Conservation (phyloP, 257 asterid genomes). For the Marsdenia floribunda region DNA sequence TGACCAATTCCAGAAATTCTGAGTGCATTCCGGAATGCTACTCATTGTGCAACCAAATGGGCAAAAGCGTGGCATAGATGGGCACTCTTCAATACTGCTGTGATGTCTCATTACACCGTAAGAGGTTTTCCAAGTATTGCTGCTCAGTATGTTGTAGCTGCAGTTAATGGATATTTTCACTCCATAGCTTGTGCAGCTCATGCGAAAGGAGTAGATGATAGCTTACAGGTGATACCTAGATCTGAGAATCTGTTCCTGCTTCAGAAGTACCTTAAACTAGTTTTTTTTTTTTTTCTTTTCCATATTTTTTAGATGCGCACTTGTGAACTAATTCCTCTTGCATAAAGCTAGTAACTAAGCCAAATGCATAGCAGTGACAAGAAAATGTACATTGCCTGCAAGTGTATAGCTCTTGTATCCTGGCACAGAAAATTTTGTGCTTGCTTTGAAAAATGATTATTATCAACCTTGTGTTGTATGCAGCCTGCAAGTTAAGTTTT, state of each 20-base stretch:
- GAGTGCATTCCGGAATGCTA: slow-evolving; percentile 74
- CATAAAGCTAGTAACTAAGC: background rate
- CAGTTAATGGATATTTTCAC: slow-evolving; percentile 95
- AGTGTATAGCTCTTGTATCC: background rate
- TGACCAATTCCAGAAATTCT: slow-evolving; percentile 64
- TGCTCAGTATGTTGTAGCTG: slow-evolving; percentile 86
- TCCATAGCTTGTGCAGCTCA: slow-evolving; percentile 98
- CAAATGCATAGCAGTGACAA: too few relatives aligned
- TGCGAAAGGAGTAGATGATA: slow-evolving; percentile 97
- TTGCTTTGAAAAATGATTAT: background rate
- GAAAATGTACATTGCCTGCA: too few relatives aligned
- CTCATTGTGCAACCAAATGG: slow-evolving; percentile 84
- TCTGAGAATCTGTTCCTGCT: background rate
- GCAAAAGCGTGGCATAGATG: slow-evolving; percentile 98
- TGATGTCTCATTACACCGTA: slow-evolving; percentile 90
- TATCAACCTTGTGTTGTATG: background rate
- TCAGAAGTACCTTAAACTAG: background rate
- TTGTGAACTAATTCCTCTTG: background rate
- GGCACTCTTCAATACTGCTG: slow-evolving; percentile 98
- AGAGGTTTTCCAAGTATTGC: slow-evolving; percentile 66
- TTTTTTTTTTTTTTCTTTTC: background rate
- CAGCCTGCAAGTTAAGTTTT: background rate
- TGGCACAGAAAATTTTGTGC: background rate
- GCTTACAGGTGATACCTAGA: slow-evolving; percentile 63
- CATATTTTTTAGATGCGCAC: background rate